Evolutionary conservation across 225 moss, liverwort and hornwort genomes (phyloP), one percentile per base, ranked within the genome.

Genomic region (Pleurozium schreberi): DNA sequence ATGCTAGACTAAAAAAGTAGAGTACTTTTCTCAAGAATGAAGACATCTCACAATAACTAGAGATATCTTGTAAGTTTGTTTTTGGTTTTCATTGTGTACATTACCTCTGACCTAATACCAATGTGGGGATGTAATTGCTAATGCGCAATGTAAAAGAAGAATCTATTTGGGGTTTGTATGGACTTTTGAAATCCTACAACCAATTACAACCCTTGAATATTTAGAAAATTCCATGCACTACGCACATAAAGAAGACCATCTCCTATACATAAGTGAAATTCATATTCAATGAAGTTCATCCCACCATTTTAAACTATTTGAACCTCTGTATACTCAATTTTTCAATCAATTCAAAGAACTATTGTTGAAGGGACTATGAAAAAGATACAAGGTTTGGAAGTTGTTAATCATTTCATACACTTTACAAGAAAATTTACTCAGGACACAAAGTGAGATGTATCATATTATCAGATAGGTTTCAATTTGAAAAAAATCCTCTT

Each of bases 101-200:
- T 30, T 47, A 73, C 1, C 18, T 18, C 10, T 71, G 8, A 15
- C 43, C 1, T 18, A 2, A 9, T 73, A 73, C 45, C 73, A 28
- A 23, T 40, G 68, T 38, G 0, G 4, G 1, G 17, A 38, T 67
- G 38, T 21, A 67, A 12, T 0, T n/a, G 0, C 1, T 0, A 67
- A 12, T 67, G 6, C 1, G 1, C 4, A 21, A 21, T n/a, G 1
- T 11, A 11, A 38, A 67, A 36, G 20, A 67, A 67, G 18, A 10
- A 1, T 18, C 21, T 12, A 11, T 21, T 38, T 21, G 11, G 9
- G 21, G 2, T 11, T 67, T 38, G 6, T 38, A 43, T 25, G 9
- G 23, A 21, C 20, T 4, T 38, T 38, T 0, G 26, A 70, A 25
- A 8, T 14, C 70, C 25, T 40, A 42, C 14, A 3, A 27, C 16